Evolutionary conservation across 495 filamentous ascomycete genomes (phyloP).

Genomic region (Hyaloscypha bicolor): DNA sequence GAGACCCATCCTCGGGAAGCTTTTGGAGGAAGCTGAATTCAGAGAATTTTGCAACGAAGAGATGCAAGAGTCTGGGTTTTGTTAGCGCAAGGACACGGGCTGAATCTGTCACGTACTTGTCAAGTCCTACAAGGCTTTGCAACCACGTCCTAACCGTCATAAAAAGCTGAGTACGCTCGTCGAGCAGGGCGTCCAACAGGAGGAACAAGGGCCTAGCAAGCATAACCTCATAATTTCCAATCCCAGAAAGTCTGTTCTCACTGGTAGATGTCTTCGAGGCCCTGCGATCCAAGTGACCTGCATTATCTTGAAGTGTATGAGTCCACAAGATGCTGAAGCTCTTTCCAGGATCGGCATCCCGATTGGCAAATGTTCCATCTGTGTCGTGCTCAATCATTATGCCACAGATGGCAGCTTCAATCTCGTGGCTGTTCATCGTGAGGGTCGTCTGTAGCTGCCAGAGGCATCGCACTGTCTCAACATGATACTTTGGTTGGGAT

Average conservation of each 20-base stretch:
- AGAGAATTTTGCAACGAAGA: constrained; percentile 58
- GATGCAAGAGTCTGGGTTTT: constrained; percentile 49
- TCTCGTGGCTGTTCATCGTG: constrained; percentile 49
- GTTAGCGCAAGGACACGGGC: constrained; percentile 14
- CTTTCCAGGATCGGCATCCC: constrained; percentile 57
- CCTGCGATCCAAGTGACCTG: constrained; percentile 44
- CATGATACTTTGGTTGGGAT: constrained; percentile 83
- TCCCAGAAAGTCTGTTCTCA: constrained; percentile 53
- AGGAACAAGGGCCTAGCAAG: constrained; percentile 82
- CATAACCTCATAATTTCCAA: constrained; percentile 64
- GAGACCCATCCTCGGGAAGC: constrained; percentile 33
- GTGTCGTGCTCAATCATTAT: constrained; percentile 64
- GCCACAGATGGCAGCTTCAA: constrained; percentile 80
- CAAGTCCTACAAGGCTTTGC: constrained; percentile 68
- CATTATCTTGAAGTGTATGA: constrained; percentile 69
- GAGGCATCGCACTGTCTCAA: constrained; percentile 83
- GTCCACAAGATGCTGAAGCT: constrained; percentile 78
- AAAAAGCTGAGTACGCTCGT: constrained; percentile 72
- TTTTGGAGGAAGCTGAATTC: constrained; percentile 55
- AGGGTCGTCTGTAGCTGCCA: constrained; percentile 77
- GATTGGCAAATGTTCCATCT: constrained; percentile 52
- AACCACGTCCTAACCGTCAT: constrained; percentile 83
- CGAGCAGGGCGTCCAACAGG: constrained; percentile 75
- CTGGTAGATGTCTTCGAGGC: constrained; percentile 50
- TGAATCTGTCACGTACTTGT: constrained; percentile 49